Conservation (phyloP, 139 green algal species). For the Chlamydomonas incerta region DNA sequence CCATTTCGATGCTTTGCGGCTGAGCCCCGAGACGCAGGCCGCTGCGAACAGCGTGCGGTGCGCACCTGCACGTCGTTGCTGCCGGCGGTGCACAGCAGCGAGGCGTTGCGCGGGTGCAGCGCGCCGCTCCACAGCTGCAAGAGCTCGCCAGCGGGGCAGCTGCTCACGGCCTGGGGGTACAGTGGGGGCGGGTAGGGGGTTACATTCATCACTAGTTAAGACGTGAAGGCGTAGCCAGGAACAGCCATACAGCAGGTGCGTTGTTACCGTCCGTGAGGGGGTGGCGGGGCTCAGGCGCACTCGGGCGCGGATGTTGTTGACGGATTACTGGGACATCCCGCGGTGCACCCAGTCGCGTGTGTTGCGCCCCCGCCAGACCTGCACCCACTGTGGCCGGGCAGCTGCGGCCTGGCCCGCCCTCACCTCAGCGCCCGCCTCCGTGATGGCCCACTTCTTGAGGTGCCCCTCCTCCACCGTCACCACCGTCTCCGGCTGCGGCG, state of each 20-base stretch:
- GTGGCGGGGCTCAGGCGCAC: too few species aligned
- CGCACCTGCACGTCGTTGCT: slow-evolving; percentile 72
- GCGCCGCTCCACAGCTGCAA: slow-evolving; percentile 70
- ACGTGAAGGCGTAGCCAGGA: too few species aligned
- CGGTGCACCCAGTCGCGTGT: not conserved
- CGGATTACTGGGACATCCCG: too few species aligned
- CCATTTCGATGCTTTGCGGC: too few species aligned
- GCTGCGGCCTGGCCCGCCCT: too few species aligned
- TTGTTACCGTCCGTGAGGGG: too few species aligned
- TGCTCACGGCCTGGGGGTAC: not conserved
- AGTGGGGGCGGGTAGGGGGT: too few species aligned
- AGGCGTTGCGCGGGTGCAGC: slow-evolving; percentile 66
- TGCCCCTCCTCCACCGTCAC: slow-evolving; percentile 66
- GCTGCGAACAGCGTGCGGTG: too few species aligned
- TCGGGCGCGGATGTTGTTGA: not conserved
- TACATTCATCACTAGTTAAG: too few species aligned
- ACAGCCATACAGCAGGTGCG: too few species aligned
- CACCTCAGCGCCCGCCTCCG: slow-evolving; percentile 50
- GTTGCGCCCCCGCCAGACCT: not conserved
- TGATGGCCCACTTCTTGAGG: slow-evolving; percentile 62
- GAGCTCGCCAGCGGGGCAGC: slow-evolving; percentile 57
- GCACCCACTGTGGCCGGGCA: too few species aligned
- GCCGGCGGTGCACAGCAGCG: slow-evolving; percentile 57
- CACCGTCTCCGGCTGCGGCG: slow-evolving; percentile 43
- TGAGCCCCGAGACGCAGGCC: too few species aligned